Percentiles rank a stretch among this genome's conserved stretches.
These are phyloP conservation scores for Rhizopogon vesiculosus DNA, from an alignment of 768 basidiomycete species.

Conservation along the genomic window DNA sequence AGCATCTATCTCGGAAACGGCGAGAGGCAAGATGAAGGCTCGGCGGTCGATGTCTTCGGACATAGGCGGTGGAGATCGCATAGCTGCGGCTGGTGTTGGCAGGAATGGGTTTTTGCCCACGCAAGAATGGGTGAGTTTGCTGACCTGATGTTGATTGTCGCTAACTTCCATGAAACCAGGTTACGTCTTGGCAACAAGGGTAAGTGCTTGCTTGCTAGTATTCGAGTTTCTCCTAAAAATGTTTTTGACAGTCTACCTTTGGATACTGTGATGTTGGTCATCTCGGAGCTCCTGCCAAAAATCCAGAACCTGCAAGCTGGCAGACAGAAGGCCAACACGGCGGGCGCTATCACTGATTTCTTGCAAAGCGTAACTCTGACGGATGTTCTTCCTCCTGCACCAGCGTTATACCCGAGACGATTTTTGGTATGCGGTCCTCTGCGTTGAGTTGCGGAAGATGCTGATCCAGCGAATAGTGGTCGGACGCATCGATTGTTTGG, in stretches of 20 bases:
- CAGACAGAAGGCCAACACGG: slow-evolving; percentile 56
- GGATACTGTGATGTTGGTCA: slow-evolving; percentile 81
- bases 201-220: slow-evolving; percentile 25
- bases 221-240: slow-evolving; percentile 4
- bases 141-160: background rate
- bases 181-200: slow-evolving; percentile 97
- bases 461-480: slow-evolving; percentile 58
- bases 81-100: slow-evolving; percentile 69
- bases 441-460: background rate
- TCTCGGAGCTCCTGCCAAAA: slow-evolving; percentile 83
- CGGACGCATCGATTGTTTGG: slow-evolving; percentile 89
- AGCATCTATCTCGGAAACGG: slow-evolving; percentile 71
- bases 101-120: slow-evolving; percentile 93
- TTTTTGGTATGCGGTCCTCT: slow-evolving; percentile 57
- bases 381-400: slow-evolving; percentile 69
- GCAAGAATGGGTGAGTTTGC: slow-evolving; percentile 81
- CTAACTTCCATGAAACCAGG: slow-evolving; percentile 34
- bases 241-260: slow-evolving; percentile 65
- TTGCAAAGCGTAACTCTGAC: slow-evolving; percentile 64
- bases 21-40: slow-evolving; percentile 86
- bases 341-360: slow-evolving; percentile 69
- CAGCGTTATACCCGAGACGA: slow-evolving; percentile 59
- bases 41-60: slow-evolving; percentile 53
- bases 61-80: slow-evolving; percentile 52
- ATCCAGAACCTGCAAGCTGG: slow-evolving; percentile 76